A percentile compares a stretch with the other conserved stretches of the same genome.
Conservation (phyloP, 1,284 basidiomycete genomes). For the Irpex lacteus region DNA sequence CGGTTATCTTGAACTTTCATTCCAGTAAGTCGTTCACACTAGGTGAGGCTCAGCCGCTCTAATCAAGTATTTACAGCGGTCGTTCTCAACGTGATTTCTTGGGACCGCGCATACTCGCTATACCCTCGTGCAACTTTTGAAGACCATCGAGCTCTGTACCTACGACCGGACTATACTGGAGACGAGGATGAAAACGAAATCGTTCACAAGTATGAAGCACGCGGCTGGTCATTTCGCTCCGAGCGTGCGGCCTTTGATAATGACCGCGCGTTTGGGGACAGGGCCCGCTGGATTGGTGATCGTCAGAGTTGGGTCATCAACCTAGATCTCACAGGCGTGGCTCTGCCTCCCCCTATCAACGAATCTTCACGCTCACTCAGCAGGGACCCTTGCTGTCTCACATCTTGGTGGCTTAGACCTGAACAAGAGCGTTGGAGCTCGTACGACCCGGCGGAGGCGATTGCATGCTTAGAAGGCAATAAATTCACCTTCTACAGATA, state of each 20-base stretch:
- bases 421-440: too few species aligned
- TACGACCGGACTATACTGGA: constrained; percentile 1
- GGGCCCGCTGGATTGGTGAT: constrained; percentile 25
- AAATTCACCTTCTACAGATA: too few species aligned
- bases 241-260: background rate
- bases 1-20: constrained; percentile 14
- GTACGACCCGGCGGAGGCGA: too few species aligned
- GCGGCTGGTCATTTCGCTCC: constrained; percentile 21
- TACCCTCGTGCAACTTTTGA: constrained; percentile 30
- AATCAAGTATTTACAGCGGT: constrained; percentile 31
- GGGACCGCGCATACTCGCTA: constrained; percentile 24
- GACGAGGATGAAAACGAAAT: constrained; percentile 10
- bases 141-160: constrained; percentile 19
- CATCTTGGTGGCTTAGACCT: background rate
- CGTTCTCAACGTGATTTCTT: constrained; percentile 28
- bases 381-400: background rate
- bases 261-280: constrained; percentile 16
- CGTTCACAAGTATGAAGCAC: constrained; percentile 23
- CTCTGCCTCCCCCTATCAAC: constrained; percentile 2
- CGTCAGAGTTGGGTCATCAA: constrained; percentile 19
- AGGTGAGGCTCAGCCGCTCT: background rate
- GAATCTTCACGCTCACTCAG: background rate
- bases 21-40: constrained; percentile 12
- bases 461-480: too few species aligned
- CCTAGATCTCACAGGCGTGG: constrained; percentile 19